phyloP scores from a whole-genome alignment of 495 filamentous ascomycete genomes.

The Talaromyces proteolyticus region DNA sequence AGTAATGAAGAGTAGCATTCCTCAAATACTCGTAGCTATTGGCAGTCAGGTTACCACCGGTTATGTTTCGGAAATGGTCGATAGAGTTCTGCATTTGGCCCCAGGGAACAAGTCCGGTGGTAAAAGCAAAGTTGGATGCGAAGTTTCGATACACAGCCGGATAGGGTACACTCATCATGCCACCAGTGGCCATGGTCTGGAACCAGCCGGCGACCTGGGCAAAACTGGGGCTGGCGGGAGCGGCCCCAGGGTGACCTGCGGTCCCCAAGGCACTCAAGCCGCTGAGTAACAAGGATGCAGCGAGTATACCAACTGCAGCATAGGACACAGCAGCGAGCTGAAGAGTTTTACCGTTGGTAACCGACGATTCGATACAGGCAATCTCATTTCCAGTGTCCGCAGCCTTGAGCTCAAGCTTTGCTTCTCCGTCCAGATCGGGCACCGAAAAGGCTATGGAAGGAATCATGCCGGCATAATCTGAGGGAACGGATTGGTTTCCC shows the following conservation, averaged over 20 bases:
- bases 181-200: constrained; percentile 89
- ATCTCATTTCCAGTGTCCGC: constrained; percentile 53
- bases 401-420: constrained; percentile 68
- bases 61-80: constrained; percentile 72
- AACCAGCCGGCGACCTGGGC: constrained; percentile 85
- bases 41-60: constrained; percentile 80
- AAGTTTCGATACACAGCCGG: constrained; percentile 84
- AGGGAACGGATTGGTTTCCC: constrained; percentile 64
- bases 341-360: constrained; percentile 83
- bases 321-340: constrained; percentile 72
- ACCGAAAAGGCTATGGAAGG: constrained; percentile 87
- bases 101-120: constrained; percentile 81
- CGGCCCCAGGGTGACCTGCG: constrained; percentile 55
- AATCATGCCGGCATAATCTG: constrained; percentile 64
- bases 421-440: constrained; percentile 84
- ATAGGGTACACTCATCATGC: constrained; percentile 88
- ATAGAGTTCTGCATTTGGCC: constrained; percentile 72
- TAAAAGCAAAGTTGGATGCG: constrained; percentile 89
- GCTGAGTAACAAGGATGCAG: constrained; percentile 69
- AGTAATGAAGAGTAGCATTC: constrained; percentile 66
- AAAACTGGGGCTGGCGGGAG: constrained; percentile 76
- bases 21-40: constrained; percentile 70
- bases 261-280: constrained; percentile 66
- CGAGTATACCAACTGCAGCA: constrained; percentile 81
- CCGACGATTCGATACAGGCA: constrained; percentile 76